Percentiles rank a stretch among this genome's conserved stretches.
These are phyloP conservation scores for Aspergillus ochraceus DNA, from an alignment of 2,329 filamentous ascomycete species.

Conservation along the genomic window DNA sequence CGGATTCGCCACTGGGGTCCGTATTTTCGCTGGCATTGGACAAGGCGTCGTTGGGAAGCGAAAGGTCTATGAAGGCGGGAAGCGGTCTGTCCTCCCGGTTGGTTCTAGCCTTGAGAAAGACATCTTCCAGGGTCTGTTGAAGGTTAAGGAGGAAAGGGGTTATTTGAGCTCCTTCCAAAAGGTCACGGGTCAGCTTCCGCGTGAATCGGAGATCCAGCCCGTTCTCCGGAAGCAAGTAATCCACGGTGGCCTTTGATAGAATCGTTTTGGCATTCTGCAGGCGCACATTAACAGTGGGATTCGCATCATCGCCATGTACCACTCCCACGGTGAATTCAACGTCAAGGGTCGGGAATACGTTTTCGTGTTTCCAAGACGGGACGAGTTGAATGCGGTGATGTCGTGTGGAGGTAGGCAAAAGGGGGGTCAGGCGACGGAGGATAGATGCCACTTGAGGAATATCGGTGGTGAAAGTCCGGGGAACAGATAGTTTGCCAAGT, in stretches of 20 bases:
- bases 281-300: constrained; percentile 14
- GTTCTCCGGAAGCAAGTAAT: constrained; percentile 42
- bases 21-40: neutral
- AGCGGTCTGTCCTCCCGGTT: constrained; percentile 18
- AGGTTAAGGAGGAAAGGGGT: constrained; percentile 21
- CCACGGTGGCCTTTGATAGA: constrained; percentile 30
- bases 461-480: constrained; percentile 34
- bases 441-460: constrained; percentile 35
- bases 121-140: constrained; percentile 17
- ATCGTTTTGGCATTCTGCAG: constrained; percentile 33
- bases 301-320: neutral
- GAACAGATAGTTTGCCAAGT: constrained; percentile 31
- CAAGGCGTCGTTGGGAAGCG: constrained; percentile 28
- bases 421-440: constrained; percentile 26
- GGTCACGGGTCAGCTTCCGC: constrained; percentile 30
- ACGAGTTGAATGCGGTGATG: constrained; percentile 33
- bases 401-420: constrained; percentile 13
- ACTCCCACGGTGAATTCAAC: constrained; percentile 26
- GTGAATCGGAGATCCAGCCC: constrained; percentile 42
- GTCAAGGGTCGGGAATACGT: constrained; percentile 34
- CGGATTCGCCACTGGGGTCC: constrained; percentile 14
- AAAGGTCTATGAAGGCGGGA: constrained; percentile 33
- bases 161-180: constrained; percentile 17
- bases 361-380: constrained; percentile 27
- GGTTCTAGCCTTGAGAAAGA: constrained; percentile 19